Percentiles rank a stretch among this genome's conserved stretches.
phyloP scores from a whole-genome alignment of 495 filamentous ascomycete species.

The Trichoderma orchidacearum region DNA sequence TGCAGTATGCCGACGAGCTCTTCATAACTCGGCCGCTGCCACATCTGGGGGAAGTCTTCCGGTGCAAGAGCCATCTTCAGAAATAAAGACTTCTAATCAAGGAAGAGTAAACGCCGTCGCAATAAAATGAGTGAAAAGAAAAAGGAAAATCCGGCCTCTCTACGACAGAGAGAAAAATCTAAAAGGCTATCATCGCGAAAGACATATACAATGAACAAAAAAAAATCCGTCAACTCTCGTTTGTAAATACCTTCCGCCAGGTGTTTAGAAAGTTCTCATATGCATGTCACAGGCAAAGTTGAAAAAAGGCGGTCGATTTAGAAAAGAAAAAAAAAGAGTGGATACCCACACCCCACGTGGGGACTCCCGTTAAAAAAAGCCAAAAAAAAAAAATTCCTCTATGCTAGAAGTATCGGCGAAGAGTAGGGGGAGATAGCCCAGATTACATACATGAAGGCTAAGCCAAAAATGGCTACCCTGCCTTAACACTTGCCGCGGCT shows the following conservation, averaged over 20 bases:
- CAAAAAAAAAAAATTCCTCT: neutral
- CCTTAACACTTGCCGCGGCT: neutral
- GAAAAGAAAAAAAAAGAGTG: neutral
- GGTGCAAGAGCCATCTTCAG: neutral
- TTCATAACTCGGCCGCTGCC: conserved; percentile 27
- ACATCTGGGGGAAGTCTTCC: conserved; percentile 25
- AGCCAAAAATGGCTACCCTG: neutral
- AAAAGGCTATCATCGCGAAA: neutral
- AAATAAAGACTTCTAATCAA: neutral
- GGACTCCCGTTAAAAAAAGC: neutral
- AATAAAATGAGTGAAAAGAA: neutral
- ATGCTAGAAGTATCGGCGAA: neutral
- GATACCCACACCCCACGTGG: neutral
- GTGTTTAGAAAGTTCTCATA: too few relatives aligned
- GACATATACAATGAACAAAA: neutral
- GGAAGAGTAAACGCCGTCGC: neutral
- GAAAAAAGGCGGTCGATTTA: neutral
- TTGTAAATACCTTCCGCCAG: too few relatives aligned
- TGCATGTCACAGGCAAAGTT: too few relatives aligned
- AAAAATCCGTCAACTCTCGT: neutral
- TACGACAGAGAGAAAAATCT: neutral
- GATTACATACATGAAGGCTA: neutral
- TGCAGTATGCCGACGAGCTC: conserved; percentile 22
- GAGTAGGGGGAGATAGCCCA: neutral
- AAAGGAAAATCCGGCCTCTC: neutral